Evolutionary conservation across 1,284 basidiomycete species (phyloP).

Genomic region (Cystobasidium pallidum): DNA sequence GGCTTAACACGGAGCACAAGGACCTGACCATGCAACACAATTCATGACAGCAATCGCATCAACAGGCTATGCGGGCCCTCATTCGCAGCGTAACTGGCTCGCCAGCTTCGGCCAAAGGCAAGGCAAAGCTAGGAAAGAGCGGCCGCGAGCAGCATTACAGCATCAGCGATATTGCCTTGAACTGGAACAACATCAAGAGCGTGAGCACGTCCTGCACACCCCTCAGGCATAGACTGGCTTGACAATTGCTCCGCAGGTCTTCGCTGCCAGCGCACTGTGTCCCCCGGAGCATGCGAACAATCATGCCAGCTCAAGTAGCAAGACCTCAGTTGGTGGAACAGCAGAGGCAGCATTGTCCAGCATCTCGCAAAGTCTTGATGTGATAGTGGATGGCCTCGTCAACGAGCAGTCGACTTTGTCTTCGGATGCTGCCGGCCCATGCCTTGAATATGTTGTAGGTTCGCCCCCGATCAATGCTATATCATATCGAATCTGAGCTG

Average conservation of each 20-base stretch:
- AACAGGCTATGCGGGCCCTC: constrained; percentile 64
- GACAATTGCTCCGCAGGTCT: neutral
- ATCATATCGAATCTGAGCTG: neutral
- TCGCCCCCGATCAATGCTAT: neutral
- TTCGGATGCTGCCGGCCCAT: constrained; percentile 51
- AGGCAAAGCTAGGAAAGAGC: constrained; percentile 10
- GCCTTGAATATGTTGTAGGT: constrained; percentile 52
- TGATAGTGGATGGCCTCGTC: constrained; percentile 52
- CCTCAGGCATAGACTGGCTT: neutral
- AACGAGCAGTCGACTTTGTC: constrained; percentile 50
- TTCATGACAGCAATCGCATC: neutral
- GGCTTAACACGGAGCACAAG: too few relatives aligned
- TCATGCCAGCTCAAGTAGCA: constrained; percentile 24
- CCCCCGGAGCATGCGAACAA: neutral
- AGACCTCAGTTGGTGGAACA: neutral
- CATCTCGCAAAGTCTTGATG: neutral
- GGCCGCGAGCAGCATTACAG: neutral
- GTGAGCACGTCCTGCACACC: neutral
- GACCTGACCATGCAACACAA: too few relatives aligned
- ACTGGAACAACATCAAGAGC: constrained; percentile 23
- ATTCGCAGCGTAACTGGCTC: constrained; percentile 57
- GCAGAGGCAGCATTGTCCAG: constrained; percentile 2
- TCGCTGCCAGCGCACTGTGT: neutral
- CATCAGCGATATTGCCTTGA: constrained; percentile 11
- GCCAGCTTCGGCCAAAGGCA: constrained; percentile 16